A percentile compares a stretch with the other conserved stretches of the same genome.
phyloP scores from a whole-genome alignment of 352 stramenopile genomes.

The Globisporangium mamillatum region DNA sequence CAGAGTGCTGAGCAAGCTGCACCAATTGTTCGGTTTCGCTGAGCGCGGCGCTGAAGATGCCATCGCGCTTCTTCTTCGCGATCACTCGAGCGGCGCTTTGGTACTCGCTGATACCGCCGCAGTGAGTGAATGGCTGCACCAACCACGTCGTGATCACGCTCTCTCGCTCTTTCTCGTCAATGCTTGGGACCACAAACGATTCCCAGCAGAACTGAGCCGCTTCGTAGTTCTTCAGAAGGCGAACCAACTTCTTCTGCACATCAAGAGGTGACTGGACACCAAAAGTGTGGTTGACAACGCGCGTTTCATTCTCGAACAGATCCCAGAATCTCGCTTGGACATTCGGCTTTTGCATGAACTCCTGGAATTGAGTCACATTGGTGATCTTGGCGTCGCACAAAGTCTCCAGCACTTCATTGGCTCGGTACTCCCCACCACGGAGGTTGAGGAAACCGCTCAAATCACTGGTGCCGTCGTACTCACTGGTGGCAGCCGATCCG shows the following conservation, averaged over 20 bases:
- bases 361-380: conserved; percentile 42
- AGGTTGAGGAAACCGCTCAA: conserved; percentile 64
- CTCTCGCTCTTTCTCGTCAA: conserved; percentile 37
- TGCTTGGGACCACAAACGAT: conserved; percentile 42
- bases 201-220: conserved; percentile 63
- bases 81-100: conserved; percentile 61
- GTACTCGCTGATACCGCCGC: conserved; percentile 72
- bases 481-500: conserved; percentile 11
- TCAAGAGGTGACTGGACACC: conserved; percentile 43
- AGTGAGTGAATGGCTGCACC: conserved; percentile 55
- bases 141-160: conserved; percentile 48
- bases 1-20: conserved; percentile 35
- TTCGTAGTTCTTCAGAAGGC: conserved; percentile 68
- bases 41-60: conserved; percentile 58
- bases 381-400: conserved; percentile 56
- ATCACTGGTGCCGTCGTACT: conserved; percentile 43
- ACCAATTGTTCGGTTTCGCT: conserved; percentile 54
- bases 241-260: conserved; percentile 73
- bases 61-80: conserved; percentile 60
- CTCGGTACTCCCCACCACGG: conserved; percentile 66
- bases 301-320: conserved; percentile 53
- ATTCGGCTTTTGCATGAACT: conserved; percentile 40
- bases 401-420: conserved; percentile 53
- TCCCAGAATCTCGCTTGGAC: conserved; percentile 62
- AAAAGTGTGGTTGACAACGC: conserved; percentile 39